These are phyloP conservation scores for Capsicum chinense DNA, from an alignment of 257 asterid species.

Conservation along the genomic window DNA sequence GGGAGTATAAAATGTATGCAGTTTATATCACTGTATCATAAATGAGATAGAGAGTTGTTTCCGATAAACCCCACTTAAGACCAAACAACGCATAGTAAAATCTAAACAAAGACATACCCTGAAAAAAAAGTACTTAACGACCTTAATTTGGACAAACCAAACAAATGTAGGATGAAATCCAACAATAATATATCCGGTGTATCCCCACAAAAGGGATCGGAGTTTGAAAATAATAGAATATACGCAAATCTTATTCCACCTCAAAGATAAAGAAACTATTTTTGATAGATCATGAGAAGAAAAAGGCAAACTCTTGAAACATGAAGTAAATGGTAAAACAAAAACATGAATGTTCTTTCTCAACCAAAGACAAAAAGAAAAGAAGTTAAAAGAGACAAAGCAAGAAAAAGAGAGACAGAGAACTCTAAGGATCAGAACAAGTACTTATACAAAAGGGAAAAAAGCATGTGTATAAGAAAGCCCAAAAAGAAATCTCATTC, in stretches of 20 bases:
- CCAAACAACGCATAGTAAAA: too few species aligned
- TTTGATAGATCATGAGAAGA: too few species aligned
- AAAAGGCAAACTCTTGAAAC: not conserved
- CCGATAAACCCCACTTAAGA: too few species aligned
- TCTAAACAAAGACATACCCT: too few species aligned
- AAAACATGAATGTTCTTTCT: not conserved
- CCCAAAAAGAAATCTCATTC: constrained; percentile 39
- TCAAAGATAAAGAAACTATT: too few species aligned
- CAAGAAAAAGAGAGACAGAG: constrained; percentile 32
- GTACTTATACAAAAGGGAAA: constrained; percentile 26
- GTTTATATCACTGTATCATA: too few species aligned
- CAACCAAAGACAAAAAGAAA: not conserved
- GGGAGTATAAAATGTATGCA: too few species aligned
- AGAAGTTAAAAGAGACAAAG: constrained; percentile 15
- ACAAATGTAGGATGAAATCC: not conserved
- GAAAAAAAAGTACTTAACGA: not conserved
- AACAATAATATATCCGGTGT: too few species aligned
- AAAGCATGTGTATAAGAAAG: constrained; percentile 33
- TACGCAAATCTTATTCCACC: too few species aligned
- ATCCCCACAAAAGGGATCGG: too few species aligned
- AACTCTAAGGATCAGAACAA: constrained; percentile 41
- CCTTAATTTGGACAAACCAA: not conserved
- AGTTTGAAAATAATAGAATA: too few species aligned
- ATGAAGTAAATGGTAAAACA: not conserved
- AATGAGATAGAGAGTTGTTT: too few species aligned